Evolutionary conservation across 2,329 filamentous ascomycete species (phyloP), one percentile per base, ranked within the genome.

Genomic region (Fusarium oligoseptatum): DNA sequence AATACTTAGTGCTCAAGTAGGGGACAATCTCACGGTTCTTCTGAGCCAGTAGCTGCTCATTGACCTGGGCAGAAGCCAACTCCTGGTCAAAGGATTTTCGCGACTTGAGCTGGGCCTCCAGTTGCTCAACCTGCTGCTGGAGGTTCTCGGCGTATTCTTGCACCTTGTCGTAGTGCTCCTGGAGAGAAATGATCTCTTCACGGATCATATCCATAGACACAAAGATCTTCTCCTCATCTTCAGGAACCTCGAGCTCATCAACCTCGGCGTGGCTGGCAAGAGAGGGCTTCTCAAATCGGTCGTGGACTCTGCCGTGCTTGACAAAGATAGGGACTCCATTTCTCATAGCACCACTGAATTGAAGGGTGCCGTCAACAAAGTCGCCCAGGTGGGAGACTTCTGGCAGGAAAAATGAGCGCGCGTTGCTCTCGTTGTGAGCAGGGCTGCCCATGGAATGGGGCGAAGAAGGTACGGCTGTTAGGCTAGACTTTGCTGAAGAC

Each of bases 201-300:
- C 88, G 87, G 82, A 90, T 89, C 86, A 90, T 90, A 87, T 90
- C 88, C 84, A 90, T 85, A 10, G 88, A 90, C 45, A 90, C 88
- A 71, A 90, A 89, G 34, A 90, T 90, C 73, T 87, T 86, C 78
- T 89, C 86, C 74, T 90, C 88, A 50, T 89, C 88, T 65, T 87
- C 83, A 4, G 88, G 85, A 10, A 90, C 81, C 57, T 85, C 83
- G 22, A 90, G 78, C 9, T 83, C 85, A 64, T 88, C 87, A n/a
- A 90, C 83, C 32, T 87, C 83, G 43, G 83, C 86, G 68, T 90
- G 87, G 15, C 83, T 71, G 10, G 67, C 76, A 4, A 72, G 77
- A 2, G 82, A 78, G 9, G 83, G 82, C 60, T 78, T 81, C 62
- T 82, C 80, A 9, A 77, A 70, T 36, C 80, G 84, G 66, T 89